Evolutionary conservation across 805 yeast species (phyloP).

Genomic region (Saccharomyces paradoxus): DNA sequence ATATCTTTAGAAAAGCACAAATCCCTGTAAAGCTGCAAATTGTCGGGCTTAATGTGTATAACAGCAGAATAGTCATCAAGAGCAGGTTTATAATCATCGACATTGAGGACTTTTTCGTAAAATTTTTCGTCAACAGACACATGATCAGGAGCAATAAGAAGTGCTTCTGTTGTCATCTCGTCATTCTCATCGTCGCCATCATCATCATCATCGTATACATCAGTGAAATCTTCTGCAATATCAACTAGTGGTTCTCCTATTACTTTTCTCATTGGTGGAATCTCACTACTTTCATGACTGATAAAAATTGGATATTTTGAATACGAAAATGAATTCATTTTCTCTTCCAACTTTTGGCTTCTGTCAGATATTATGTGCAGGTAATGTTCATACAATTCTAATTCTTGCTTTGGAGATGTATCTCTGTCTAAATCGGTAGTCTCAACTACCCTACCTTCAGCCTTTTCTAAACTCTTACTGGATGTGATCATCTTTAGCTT

Average conservation of each 20-base stretch:
- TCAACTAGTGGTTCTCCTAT: background rate
- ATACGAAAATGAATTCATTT: slow-evolving; percentile 2
- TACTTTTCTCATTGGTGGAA: background rate
- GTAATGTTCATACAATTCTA: slow-evolving; percentile 2
- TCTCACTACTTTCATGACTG: slow-evolving; percentile 1
- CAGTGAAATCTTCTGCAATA: background rate
- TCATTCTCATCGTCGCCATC: background rate
- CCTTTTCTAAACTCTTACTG: slow-evolving; percentile 1
- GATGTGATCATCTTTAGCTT: slow-evolving; percentile 24
- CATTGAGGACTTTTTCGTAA: slow-evolving; percentile 5
- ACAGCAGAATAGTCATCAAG: background rate
- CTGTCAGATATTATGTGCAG: slow-evolving; percentile 2
- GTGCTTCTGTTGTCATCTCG: slow-evolving; percentile 1
- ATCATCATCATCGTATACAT: background rate
- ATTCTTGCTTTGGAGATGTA: slow-evolving; percentile 1
- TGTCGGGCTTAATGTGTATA: background rate
- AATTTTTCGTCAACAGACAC: slow-evolving; percentile 7
- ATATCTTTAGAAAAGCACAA: background rate
- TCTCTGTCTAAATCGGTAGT: background rate
- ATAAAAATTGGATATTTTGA: slow-evolving; percentile 3
- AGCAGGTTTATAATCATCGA: slow-evolving; percentile 7
- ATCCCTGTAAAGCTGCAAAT: background rate
- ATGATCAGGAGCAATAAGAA: slow-evolving; percentile 2
- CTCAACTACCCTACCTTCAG: slow-evolving; percentile 1
- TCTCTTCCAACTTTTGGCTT: slow-evolving; percentile 1